Evolutionary conservation across 805 yeast species (phyloP), one percentile per base, ranked within the genome.

Genomic region (Vanderwaltozyma polyspora): DNA sequence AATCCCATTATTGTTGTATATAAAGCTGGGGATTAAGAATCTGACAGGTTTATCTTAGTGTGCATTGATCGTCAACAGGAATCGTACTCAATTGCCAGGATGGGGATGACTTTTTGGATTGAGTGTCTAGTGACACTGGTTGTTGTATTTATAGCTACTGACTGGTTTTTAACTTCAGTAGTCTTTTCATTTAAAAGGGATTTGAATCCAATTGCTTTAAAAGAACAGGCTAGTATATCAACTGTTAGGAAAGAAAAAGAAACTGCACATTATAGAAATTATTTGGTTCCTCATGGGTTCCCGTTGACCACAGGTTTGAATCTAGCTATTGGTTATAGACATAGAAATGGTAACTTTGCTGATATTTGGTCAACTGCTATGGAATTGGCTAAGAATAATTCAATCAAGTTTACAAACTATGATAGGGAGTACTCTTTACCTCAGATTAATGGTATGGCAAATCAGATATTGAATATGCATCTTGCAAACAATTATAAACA

Each of bases 231-330:
- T 2, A 66, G 75, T 15, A 57, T 79, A 23, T 71, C 79, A 2
- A 59, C 76, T 5, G 77, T 83, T 1, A 64, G 94, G n/a, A 63
- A 68, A 28, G 63, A 65, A 5, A 65, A 70, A 32, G 94, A 86
- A 52, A 72, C 87, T 12, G 87, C 94, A 0, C 63, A 81, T 9
- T 77, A 81, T 55, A 68, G 91, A 42, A 79, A 85, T 33, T 74
- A 74, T 30, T 75, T 79, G 44, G 73, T 81, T 22, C 91, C 87
- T 16, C 76, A 73, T 50, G 82, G 84, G 5, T 52, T 72, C 38
- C 79, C 82, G 1, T 63, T 86, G 36, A 65, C 78, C 16, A 69
- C 81, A 2, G 93, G 93, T 0, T 58, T 82, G 36, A 72, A 74
- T 30, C 68, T 86, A 17, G 67, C 83, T 28, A 64, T 70, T 18